Conservation (phyloP, 179 eudicot species). For the Spergularia azorica region DNA sequence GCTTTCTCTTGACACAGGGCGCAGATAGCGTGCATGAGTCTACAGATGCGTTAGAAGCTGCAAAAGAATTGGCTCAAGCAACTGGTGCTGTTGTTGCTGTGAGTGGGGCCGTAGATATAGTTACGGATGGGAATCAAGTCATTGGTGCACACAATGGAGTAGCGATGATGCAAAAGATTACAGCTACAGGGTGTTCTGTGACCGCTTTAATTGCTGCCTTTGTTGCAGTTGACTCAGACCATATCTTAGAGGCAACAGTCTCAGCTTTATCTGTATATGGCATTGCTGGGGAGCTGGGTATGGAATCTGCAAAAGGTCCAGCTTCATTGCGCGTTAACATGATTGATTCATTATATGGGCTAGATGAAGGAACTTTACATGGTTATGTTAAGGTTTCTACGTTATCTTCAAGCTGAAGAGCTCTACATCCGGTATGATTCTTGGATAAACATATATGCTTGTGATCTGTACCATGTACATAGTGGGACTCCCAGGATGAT, state of each 20-base stretch:
- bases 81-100: constrained; percentile 70
- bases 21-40: constrained; percentile 76
- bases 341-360: constrained; percentile 72
- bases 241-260: constrained; percentile 77
- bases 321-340: constrained; percentile 77
- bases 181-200: constrained; percentile 94
- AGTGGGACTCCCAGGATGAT: not conserved
- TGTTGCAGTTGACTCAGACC: constrained; percentile 61
- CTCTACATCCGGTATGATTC: constrained; percentile 18
- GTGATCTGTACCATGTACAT: constrained; percentile 10
- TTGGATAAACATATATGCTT: not conserved
- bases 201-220: constrained; percentile 89
- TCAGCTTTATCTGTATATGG: constrained; percentile 83
- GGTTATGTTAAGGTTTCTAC: constrained; percentile 39
- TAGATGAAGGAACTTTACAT: constrained; percentile 54
- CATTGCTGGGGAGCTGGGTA: constrained; percentile 74
- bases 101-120: constrained; percentile 75
- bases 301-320: constrained; percentile 72
- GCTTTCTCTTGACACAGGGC: constrained; percentile 46
- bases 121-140: constrained; percentile 76
- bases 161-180: constrained; percentile 77
- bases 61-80: constrained; percentile 67
- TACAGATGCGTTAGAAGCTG: constrained; percentile 79
- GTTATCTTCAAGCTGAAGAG: constrained; percentile 11
- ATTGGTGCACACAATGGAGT: constrained; percentile 74